Base-by-base conservation (phyloP, 257 asterid species). In the Linderniella brevidens region DNA sequence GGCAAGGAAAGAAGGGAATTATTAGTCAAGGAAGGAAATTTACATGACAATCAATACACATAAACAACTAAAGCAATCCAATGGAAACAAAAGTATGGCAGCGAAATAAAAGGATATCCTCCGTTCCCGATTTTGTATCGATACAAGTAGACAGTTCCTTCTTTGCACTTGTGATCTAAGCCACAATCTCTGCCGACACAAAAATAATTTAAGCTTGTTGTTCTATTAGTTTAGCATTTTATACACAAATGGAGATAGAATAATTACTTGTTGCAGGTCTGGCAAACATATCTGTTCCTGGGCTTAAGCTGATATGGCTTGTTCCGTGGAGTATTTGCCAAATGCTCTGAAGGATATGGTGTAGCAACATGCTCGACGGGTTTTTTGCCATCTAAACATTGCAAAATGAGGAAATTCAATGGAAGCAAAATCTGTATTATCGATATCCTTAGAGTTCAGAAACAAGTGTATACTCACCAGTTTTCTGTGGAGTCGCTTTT, bases 311-410 rank as follows among this genome's bases (percentile, higher is more conserved):
- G 78, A 42, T 56, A 72, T n/a, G 60, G 45, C 65, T 76, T 67
- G 79, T 56, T 55, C 19, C 64, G 80, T 44, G 88, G 63, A 43
- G 82, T 62, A 57, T 75, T 76, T 1, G n/a, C 74, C 46, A 70
- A 77, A 58, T 70, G 75, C 49, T 75, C 75, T 52, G 71, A 55
- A 9, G 87, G 92, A 46, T 78, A 68, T 41, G 93, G 93, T 12
- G 92, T 81, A 9, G 74, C 93, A 17, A 74, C 82, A 57, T 74
- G 93, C 13, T 1, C 73, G 52, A 53, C 41, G 3, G 68, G 66
- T 54, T 77, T 74, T 65, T 77, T 77, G 49, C 71, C 78, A 69
- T 75, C 87, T 77, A 59, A n/a, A n/a, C 12, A 10, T n/a, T n/a
- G n/a, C n/a, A n/a, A n/a, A n/a, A n/a, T n/a, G n/a, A n/a, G n/a